Conservation (phyloP, 345 rosid species). For the Ricinus communis region DNA sequence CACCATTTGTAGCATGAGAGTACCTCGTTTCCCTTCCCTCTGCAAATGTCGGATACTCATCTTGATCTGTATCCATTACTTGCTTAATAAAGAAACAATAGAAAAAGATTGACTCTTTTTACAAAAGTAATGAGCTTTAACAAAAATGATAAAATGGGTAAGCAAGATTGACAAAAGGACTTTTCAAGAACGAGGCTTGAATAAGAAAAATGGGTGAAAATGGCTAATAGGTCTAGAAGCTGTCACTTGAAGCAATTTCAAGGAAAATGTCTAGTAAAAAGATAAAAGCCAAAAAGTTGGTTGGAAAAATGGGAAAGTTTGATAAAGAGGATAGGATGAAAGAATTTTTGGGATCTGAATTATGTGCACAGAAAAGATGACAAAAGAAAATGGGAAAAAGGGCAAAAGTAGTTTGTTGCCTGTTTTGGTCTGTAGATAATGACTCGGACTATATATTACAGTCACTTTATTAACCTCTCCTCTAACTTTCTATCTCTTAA, state of each 20-base stretch:
- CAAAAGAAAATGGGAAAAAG: not conserved
- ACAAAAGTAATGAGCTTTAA: not conserved
- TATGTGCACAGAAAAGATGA: not conserved
- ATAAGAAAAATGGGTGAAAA: not conserved
- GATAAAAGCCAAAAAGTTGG: not conserved
- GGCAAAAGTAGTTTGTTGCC: not conserved
- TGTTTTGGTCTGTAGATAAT: not conserved
- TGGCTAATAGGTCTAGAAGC: not conserved
- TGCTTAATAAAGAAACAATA: not conserved
- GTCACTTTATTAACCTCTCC: too few relatives aligned
- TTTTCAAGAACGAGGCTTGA: not conserved
- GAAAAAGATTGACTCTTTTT: not conserved
- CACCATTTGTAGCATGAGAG: not conserved
- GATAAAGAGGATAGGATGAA: not conserved
- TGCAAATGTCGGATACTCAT: constrained; percentile 10
- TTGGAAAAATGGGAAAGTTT: not conserved
- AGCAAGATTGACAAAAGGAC: not conserved
- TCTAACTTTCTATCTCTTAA: too few relatives aligned
- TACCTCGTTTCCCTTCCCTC: not conserved
- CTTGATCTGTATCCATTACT: constrained; percentile 7
- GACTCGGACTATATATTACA: not conserved
- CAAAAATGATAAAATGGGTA: not conserved
- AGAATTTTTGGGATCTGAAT: constrained; percentile 1
- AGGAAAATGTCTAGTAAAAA: not conserved
- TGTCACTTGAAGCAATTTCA: not conserved